A percentile compares a stretch with the other conserved stretches of the same genome.
These are phyloP conservation scores for Sicyos baderoa DNA, from an alignment of 306 rosid species.

Conservation along the genomic window DNA sequence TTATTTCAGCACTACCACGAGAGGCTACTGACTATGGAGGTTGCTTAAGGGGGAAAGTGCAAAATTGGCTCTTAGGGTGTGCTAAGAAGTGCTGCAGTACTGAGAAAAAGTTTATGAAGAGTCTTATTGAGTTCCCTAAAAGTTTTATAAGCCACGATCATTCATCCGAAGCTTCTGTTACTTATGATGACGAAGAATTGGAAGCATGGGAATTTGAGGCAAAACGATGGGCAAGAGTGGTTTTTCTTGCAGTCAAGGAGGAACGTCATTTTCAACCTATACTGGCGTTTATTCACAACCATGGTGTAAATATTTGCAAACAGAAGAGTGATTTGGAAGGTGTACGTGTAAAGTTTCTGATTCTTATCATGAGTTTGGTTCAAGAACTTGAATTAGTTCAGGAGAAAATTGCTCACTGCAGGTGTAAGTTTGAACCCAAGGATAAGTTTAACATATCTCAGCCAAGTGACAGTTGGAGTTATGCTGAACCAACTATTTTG, in stretches of 20 bases:
- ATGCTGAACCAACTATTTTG: conserved; percentile 32
- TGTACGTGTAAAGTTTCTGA: conserved; percentile 61
- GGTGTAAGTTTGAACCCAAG: conserved; percentile 32
- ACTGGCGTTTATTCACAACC: conserved; percentile 50
- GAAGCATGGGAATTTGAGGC: conserved; percentile 82
- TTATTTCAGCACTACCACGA: conserved; percentile 74
- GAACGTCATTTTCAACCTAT: conserved; percentile 49
- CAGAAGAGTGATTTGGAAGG: conserved; percentile 36
- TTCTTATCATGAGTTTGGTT: conserved; percentile 58
- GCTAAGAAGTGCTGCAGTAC: conserved; percentile 42
- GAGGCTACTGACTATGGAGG: conserved; percentile 75
- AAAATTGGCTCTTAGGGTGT: conserved; percentile 67
- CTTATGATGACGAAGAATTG: conserved; percentile 67
- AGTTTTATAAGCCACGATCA: conserved; percentile 36
- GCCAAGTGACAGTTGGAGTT: conserved; percentile 29
- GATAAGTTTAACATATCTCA: conserved; percentile 26
- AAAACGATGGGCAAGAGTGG: conserved; percentile 80
- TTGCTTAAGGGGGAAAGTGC: conserved; percentile 51
- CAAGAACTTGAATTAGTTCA: conserved; percentile 60
- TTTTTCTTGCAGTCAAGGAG: conserved; percentile 56
- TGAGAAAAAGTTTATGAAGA: conserved; percentile 43
- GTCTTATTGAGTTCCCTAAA: conserved; percentile 58
- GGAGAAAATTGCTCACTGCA: conserved; percentile 40
- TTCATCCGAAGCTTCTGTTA: conserved; percentile 30
- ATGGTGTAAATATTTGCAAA: conserved; percentile 37